Evolutionary conservation across 345 rosid species (phyloP), one percentile per base, ranked within the genome.

Genomic region (Cardamine resedifolia): DNA sequence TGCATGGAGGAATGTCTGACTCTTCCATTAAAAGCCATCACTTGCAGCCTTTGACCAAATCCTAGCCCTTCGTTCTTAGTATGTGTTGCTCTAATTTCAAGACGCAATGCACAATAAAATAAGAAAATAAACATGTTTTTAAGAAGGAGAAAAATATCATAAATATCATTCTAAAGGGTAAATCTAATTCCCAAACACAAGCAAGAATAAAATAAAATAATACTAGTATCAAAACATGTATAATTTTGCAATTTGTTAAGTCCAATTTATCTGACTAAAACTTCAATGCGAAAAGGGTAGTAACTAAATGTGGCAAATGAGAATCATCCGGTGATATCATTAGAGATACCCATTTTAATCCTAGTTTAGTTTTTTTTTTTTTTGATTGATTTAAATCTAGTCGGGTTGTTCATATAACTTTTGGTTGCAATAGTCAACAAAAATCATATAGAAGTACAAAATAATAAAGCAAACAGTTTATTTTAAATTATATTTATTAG

Each of bases 31-130:
- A 62, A 53, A 57, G 58, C 34, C 24, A 52, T 45, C 44, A 34
- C 36, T 62, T 18, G 74, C 74, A 62, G 79, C 34, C 79, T 75
- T 75, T 75, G 79, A 69, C 79, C 74, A 62, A 52, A 75, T 68
- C 69, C 8, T 75, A 52, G 23, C 64, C 74, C 39, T 60, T 53
- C 64, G 57, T 67, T 36, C 20, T 48, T 28, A n/a, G n/a, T n/a
- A 59, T 50, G 62, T 15, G 21, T 41, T 34, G 67, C 73, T 75
- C 74, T 28, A 6, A 19, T 75, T 51, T 43, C 64, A 30, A 75
- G 69, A 61, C 31, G 33, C 55, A 75, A 49, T n/a, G 19, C 8
- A 5, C 10, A 56, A 74, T 48, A 8, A 57, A 43, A 55, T 33
- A 44, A 43, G 33, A 33, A 56, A 52, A 64, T 33, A 44, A 44